Conservation (phyloP, 2,329 filamentous ascomycete genomes). For the Chaetomiaceae sp. region DNA sequence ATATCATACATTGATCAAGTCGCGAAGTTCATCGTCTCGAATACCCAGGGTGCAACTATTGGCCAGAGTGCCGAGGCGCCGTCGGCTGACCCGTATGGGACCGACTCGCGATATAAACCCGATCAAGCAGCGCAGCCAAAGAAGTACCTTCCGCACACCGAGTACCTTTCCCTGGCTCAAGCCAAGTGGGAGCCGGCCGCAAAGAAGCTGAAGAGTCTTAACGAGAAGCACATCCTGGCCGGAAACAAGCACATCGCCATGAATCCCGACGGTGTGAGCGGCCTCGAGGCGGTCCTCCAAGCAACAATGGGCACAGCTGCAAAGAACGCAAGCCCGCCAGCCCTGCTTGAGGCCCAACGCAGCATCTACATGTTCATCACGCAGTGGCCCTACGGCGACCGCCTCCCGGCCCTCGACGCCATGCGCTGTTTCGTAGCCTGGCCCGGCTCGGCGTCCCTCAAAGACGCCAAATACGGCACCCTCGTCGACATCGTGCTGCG, state of each 20-base stretch:
- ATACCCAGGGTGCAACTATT: conserved; percentile 82
- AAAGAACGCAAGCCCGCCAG: conserved; percentile 29
- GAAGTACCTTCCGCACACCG: conserved; percentile 68
- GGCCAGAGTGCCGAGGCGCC: conserved; percentile 52
- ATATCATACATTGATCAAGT: conserved; percentile 86
- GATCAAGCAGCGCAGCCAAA: conserved; percentile 50
- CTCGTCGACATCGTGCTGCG: conserved; percentile 53
- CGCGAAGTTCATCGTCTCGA: conserved; percentile 84
- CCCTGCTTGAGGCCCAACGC: conserved; percentile 27
- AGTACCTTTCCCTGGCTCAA: conserved; percentile 71
- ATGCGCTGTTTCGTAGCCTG: conserved; percentile 75
- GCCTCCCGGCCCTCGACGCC: conserved; percentile 80
- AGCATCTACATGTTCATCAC: conserved; percentile 69
- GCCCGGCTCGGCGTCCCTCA: conserved; percentile 59
- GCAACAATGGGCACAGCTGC: conserved; percentile 49
- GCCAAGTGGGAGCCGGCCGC: conserved; percentile 57
- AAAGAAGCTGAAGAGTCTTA: conserved; percentile 52
- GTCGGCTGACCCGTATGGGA: conserved; percentile 67
- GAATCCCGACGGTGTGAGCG: conserved; percentile 60
- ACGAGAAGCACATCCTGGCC: conserved; percentile 64
- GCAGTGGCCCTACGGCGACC: conserved; percentile 73
- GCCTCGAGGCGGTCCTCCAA: conserved; percentile 56
- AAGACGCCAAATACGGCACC: conserved; percentile 48
- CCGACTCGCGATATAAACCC: conserved; percentile 73
- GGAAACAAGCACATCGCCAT: conserved; percentile 70